Conservation (phyloP, 2,329 filamentous ascomycete genomes). For the Pestalotiopsis sp. region DNA sequence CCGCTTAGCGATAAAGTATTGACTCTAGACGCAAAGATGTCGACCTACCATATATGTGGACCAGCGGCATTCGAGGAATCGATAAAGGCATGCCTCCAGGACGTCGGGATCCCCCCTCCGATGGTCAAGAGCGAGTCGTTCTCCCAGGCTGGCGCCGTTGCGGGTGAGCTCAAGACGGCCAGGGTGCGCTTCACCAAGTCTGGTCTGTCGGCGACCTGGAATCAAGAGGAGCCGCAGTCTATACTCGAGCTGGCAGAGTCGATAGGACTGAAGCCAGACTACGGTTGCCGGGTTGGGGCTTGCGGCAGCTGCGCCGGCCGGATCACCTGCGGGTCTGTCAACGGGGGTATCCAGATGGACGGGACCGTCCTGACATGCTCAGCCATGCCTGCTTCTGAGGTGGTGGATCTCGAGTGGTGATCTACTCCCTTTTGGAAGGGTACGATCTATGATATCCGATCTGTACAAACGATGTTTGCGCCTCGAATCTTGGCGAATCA, state of each 20-base stretch:
- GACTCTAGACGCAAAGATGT: slow-evolving; percentile 20
- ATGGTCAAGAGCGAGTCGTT: slow-evolving; percentile 25
- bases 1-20: slow-evolving; percentile 19
- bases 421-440: background rate
- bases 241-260: slow-evolving; percentile 28
- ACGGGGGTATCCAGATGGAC: slow-evolving; percentile 24
- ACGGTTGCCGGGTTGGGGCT: slow-evolving; percentile 25
- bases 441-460: background rate
- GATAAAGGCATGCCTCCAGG: slow-evolving; percentile 16
- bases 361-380: slow-evolving; percentile 26
- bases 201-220: slow-evolving; percentile 21
- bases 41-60: slow-evolving; percentile 23
- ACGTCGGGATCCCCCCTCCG: slow-evolving; percentile 14
- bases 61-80: slow-evolving; percentile 20
- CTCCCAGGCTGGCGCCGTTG: slow-evolving; percentile 13
- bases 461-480: background rate
- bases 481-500: background rate
- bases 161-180: slow-evolving; percentile 20
- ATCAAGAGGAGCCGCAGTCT: slow-evolving; percentile 19
- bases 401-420: slow-evolving; percentile 11
- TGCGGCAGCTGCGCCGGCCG: slow-evolving; percentile 26
- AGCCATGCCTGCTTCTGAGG: slow-evolving; percentile 24
- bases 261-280: slow-evolving; percentile 25
- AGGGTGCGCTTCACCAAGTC: slow-evolving; percentile 23
- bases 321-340: slow-evolving; percentile 23